Conservation (phyloP, 345 rosid species). For the Salix brachista region DNA sequence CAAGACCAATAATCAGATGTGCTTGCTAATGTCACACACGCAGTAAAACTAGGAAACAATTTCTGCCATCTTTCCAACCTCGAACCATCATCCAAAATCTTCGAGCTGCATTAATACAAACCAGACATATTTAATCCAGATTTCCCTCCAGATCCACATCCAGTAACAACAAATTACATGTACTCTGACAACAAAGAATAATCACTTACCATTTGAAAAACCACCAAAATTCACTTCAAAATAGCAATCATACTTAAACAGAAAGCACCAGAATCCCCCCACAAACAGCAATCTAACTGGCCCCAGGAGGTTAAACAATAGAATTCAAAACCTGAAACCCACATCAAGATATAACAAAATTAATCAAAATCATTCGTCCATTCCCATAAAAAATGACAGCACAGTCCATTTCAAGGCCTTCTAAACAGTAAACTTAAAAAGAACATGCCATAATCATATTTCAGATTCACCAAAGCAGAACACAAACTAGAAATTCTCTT, state of each 20-base stretch:
- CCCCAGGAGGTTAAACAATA: neutral
- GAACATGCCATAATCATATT: neutral
- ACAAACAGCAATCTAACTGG: neutral
- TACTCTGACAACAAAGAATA: neutral
- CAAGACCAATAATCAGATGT: neutral
- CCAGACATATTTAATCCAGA: neutral
- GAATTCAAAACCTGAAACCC: conserved; percentile 8
- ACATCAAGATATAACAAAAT: neutral
- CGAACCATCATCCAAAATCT: conserved; percentile 17
- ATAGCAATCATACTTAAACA: neutral
- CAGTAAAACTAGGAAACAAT: neutral
- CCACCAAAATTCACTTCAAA: neutral
- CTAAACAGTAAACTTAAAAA: neutral
- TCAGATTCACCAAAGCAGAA: neutral
- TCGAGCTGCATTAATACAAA: conserved; percentile 14
- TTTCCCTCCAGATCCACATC: neutral
- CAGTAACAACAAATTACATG: neutral
- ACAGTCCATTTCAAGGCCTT: neutral
- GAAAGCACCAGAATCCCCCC: neutral
- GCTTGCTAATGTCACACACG: neutral
- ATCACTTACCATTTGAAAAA: conserved; percentile 14
- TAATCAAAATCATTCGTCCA: neutral
- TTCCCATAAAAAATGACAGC: neutral
- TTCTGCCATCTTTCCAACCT: neutral
- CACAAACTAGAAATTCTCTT: neutral